Evolutionary conservation across 176 grass and related monocot species (phyloP).

Genomic region (bread wheat (Triticum aestivum)): DNA sequence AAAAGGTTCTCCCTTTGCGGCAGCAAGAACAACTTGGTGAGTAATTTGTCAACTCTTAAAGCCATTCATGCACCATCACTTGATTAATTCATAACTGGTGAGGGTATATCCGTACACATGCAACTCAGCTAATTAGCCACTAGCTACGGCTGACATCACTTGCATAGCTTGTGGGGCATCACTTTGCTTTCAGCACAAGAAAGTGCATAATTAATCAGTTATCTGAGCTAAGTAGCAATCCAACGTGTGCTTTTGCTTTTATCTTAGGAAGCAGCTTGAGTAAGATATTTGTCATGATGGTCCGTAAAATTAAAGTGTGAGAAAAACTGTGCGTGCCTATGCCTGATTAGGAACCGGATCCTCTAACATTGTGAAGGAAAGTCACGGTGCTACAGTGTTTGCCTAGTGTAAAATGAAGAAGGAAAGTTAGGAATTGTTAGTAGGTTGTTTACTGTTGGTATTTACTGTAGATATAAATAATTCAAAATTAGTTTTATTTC

Average conservation of each 20-base stretch:
- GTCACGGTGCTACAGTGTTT: too few species aligned
- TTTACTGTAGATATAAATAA: too few species aligned
- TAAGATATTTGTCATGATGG: too few species aligned
- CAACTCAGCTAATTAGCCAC: not conserved
- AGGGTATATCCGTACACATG: not conserved
- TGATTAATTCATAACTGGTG: not conserved
- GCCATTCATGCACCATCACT: not conserved
- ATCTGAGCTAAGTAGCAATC: not conserved
- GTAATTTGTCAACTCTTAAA: not conserved
- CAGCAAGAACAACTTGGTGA: not conserved
- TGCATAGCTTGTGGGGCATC: not conserved
- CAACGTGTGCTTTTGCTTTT: conserved; percentile 5
- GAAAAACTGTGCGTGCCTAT: too few species aligned
- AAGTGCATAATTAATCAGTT: not conserved
- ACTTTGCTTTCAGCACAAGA: conserved; percentile 23
- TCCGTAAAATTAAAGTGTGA: too few species aligned
- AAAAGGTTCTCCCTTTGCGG: not conserved
- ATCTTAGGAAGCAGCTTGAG: conserved; percentile 7
- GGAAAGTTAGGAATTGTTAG: too few species aligned
- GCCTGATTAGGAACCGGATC: too few species aligned
- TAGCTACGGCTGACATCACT: not conserved
- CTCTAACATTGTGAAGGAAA: too few species aligned
- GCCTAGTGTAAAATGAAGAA: too few species aligned
- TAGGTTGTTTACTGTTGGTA: too few species aligned
- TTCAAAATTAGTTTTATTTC: too few species aligned